A percentile compares a stretch with the other conserved stretches of the same genome.
Conservation (phyloP, 345 rosid species). For the Excoecaria cochinchinensis region DNA sequence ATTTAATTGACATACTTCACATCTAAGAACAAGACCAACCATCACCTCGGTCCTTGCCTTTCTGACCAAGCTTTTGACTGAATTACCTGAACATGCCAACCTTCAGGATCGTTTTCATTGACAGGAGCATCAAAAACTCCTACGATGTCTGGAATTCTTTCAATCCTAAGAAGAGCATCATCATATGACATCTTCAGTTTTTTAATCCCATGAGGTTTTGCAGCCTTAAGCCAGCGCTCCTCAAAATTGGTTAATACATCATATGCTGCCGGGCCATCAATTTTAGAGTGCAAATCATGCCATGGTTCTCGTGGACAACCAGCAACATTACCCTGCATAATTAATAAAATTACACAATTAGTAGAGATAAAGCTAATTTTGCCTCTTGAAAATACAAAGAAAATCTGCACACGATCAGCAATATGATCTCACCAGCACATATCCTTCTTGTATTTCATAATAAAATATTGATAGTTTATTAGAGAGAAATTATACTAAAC, state of each 20-base stretch:
- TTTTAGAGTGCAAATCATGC: conserved; percentile 92
- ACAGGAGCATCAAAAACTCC: conserved; percentile 56
- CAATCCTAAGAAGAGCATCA: conserved; percentile 77
- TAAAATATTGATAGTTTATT: background rate
- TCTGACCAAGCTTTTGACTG: conserved; percentile 5
- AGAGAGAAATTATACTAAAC: conserved; percentile 2
- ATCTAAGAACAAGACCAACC: conserved; percentile 7
- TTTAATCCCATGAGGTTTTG: conserved; percentile 74
- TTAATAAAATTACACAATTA: background rate
- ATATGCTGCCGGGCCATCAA: conserved; percentile 98
- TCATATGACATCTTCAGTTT: conserved; percentile 70
- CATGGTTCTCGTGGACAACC: conserved; percentile 94
- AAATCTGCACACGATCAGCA: background rate
- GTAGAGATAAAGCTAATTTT: conserved; percentile 4
- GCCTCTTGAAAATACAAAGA: background rate
- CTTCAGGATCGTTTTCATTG: conserved; percentile 57
- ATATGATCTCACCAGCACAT: background rate
- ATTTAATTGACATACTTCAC: background rate
- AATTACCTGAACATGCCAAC: conserved; percentile 93
- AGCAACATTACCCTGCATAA: conserved; percentile 52
- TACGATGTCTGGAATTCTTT: conserved; percentile 76
- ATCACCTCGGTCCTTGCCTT: conserved; percentile 9
- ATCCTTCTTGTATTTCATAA: background rate
- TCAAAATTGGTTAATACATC: conserved; percentile 89
- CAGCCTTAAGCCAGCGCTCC: conserved; percentile 87